These are phyloP conservation scores for Eutypella sp. DNA, from an alignment of 2,329 filamentous ascomycete genomes.

Conservation along the genomic window DNA sequence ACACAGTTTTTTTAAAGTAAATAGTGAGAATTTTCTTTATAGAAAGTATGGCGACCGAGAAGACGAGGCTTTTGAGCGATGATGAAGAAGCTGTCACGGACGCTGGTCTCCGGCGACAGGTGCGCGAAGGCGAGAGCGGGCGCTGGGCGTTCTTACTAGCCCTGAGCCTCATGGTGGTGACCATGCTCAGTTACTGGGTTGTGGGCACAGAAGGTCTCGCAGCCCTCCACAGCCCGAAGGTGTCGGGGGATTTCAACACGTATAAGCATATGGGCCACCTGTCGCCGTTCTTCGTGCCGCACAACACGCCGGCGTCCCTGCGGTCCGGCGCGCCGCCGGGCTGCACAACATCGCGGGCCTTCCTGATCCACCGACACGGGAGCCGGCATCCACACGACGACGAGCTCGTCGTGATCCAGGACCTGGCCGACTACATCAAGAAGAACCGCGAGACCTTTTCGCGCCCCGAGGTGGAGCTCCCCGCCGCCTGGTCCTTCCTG, in stretches of 20 bases:
- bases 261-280: slow-evolving; percentile 17
- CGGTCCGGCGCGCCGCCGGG: slow-evolving; percentile 14
- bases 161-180: no score
- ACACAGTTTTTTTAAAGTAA: no score
- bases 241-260: slow-evolving; percentile 10
- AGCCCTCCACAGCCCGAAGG: no score
- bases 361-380: slow-evolving; percentile 18
- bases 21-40: no score
- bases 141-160: no score
- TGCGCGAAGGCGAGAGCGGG: no score
- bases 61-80: no score
- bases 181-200: no score
- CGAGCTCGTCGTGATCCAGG: slow-evolving; percentile 12
- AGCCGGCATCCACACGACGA: slow-evolving; percentile 15
- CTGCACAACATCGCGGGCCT: slow-evolving; percentile 14
- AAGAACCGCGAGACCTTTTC: slow-evolving; percentile 15
- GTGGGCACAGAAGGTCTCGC: no score
- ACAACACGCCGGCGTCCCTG: slow-evolving; percentile 13
- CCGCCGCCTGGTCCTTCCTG: slow-evolving; percentile 12
- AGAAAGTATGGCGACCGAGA: no score
- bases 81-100: no score
- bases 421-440: slow-evolving; percentile 14
- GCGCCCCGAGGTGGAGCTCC: slow-evolving; percentile 7
- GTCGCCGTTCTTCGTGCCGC: slow-evolving; percentile 17
- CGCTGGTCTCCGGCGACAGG: no score